Conservation (phyloP, 2,329 filamentous ascomycete genomes). For the Hypoxylon sp. region DNA sequence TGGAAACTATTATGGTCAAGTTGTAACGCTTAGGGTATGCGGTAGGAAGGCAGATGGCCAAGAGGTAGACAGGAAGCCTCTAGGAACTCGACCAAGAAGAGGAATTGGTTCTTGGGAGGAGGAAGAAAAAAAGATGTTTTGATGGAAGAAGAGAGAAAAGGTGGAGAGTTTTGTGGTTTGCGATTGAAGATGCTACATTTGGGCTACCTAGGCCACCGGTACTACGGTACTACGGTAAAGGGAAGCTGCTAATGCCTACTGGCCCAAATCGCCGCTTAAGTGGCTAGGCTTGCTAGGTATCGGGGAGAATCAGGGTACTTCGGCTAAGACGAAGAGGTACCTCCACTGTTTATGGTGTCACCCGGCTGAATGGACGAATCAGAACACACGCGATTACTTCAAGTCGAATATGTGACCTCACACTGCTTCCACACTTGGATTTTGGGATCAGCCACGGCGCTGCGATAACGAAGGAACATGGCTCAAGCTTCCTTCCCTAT, state of each 20-base stretch:
- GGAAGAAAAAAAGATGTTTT: slow-evolving; percentile 46
- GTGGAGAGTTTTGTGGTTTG: slow-evolving; percentile 55
- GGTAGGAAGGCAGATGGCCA: slow-evolving; percentile 48
- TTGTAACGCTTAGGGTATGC: slow-evolving; percentile 43
- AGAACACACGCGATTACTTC: slow-evolving; percentile 49
- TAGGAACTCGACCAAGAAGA: slow-evolving; percentile 48
- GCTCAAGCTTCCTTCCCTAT: slow-evolving; percentile 4
- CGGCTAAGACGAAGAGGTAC: slow-evolving; percentile 47
- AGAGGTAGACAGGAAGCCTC: slow-evolving; percentile 51
- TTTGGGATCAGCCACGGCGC: slow-evolving; percentile 28
- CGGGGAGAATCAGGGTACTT: slow-evolving; percentile 42
- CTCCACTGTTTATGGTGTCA: slow-evolving; percentile 36
- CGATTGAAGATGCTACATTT: slow-evolving; percentile 49
- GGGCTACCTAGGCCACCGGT: slow-evolving; percentile 29
- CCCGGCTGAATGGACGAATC: slow-evolving; percentile 53
- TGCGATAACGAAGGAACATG: slow-evolving; percentile 28
- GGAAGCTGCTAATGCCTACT: slow-evolving; percentile 39
- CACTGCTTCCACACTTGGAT: slow-evolving; percentile 28
- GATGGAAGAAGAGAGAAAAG: slow-evolving; percentile 49
- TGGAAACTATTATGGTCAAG: slow-evolving; percentile 50
- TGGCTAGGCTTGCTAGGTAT: slow-evolving; percentile 28
- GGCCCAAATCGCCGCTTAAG: slow-evolving; percentile 26
- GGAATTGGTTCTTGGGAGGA: slow-evolving; percentile 38
- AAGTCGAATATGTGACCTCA: slow-evolving; percentile 48
- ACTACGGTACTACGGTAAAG: slow-evolving; percentile 41